These are phyloP conservation scores for Durio zibethinus DNA, from an alignment of 345 rosid species.

Conservation along the genomic window DNA sequence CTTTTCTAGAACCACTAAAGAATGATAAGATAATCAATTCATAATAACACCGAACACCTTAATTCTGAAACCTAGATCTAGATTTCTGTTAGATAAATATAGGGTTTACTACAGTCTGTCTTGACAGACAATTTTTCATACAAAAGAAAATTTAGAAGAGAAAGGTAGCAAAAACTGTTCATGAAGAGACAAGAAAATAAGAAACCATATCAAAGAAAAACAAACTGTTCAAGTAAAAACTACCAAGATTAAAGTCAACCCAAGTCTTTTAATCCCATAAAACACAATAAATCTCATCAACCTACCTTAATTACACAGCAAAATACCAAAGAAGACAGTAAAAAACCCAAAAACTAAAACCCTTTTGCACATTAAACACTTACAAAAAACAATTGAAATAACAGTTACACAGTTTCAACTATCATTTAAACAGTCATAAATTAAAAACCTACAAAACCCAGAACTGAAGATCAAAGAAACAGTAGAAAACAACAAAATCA, in stretches of 20 bases:
- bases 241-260: slow-evolving; percentile 37
- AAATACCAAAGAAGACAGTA: slow-evolving; percentile 9
- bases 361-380: slow-evolving; percentile 22
- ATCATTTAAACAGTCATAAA: slow-evolving; percentile 5
- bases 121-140: not conserved
- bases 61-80: slow-evolving; percentile 9
- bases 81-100: not conserved
- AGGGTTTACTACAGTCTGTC: not conserved
- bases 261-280: slow-evolving; percentile 3
- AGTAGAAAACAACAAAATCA: not conserved
- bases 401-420: slow-evolving; percentile 29
- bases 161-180: not conserved
- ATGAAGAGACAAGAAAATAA: not conserved
- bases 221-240: slow-evolving; percentile 18
- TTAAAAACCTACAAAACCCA: not conserved
- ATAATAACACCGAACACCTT: not conserved
- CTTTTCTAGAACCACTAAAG: not conserved
- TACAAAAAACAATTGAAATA: slow-evolving; percentile 18
- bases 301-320: slow-evolving; percentile 16
- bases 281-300: slow-evolving; percentile 6
- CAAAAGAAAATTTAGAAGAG: not conserved
- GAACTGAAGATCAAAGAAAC: not conserved
- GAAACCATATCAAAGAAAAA: slow-evolving; percentile 16
- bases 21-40: not conserved
- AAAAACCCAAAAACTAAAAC: slow-evolving; percentile 6